Conservation (phyloP, 192 early-diverging fungal genomes). For the Backusella psychrophila region DNA sequence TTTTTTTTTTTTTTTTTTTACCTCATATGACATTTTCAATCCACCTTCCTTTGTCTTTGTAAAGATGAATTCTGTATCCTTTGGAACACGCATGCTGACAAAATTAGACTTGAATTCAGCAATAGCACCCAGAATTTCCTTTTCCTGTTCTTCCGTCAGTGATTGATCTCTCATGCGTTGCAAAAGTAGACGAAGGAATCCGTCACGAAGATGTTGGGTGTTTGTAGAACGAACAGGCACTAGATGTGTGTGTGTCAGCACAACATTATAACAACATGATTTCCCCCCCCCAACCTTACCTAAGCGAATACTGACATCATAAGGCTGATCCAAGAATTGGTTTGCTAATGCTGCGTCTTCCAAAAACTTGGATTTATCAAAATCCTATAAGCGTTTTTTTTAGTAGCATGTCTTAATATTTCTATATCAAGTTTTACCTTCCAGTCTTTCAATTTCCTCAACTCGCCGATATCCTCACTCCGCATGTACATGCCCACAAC, state of each 20-base stretch:
- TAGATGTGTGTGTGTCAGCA: neutral
- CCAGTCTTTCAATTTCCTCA: constrained; percentile 33
- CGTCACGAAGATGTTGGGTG: constrained; percentile 56
- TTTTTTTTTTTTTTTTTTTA: neutral
- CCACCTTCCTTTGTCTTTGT: constrained; percentile 44
- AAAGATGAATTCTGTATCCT: constrained; percentile 46
- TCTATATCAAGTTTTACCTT: constrained; percentile 20
- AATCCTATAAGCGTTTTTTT: constrained; percentile 18
- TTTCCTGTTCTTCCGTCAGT: constrained; percentile 41
- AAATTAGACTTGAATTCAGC: constrained; percentile 51
- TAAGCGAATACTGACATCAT: constrained; percentile 46
- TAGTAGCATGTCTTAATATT: neutral
- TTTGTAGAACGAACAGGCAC: constrained; percentile 48
- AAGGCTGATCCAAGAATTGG: constrained; percentile 34
- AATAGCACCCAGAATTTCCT: constrained; percentile 47
- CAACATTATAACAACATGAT: neutral
- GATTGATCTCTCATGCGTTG: constrained; percentile 40
- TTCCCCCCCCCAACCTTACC: constrained; percentile 19
- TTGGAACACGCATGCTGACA: constrained; percentile 44
- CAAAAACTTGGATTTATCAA: constrained; percentile 36
- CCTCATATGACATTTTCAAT: constrained; percentile 34
- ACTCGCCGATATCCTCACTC: constrained; percentile 40
- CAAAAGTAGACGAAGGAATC: constrained; percentile 46
- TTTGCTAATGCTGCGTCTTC: constrained; percentile 24
- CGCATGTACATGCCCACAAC: constrained; percentile 50